Evolutionary conservation across 345 rosid genomes (phyloP).

Genomic region (Brassica nigra): DNA sequence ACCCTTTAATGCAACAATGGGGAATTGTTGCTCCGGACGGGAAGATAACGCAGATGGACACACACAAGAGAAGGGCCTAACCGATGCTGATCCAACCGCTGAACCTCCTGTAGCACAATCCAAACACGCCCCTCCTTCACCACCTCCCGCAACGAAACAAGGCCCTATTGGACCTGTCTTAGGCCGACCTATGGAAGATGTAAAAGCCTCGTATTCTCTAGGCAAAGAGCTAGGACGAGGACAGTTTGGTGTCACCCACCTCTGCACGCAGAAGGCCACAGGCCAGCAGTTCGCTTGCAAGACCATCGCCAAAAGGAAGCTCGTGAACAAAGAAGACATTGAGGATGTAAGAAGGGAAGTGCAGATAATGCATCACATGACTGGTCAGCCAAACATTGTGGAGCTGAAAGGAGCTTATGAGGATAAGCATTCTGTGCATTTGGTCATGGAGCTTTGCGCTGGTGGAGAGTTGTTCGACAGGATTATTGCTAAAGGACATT

Average conservation of each 20-base stretch:
- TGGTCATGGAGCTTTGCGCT: conserved; percentile 81
- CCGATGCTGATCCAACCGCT: conserved; percentile 19
- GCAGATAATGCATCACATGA: conserved; percentile 72
- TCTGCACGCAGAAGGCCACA: conserved; percentile 55
- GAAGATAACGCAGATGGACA: conserved; percentile 27
- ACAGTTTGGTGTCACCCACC: conserved; percentile 65
- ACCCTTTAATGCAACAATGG: conserved; percentile 47
- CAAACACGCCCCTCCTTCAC: conserved; percentile 44
- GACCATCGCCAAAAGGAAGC: conserved; percentile 65
- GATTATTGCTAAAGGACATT: conserved; percentile 69
- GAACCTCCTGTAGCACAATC: conserved; percentile 34
- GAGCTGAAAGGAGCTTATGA: conserved; percentile 76
- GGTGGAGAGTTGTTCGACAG: conserved; percentile 77
- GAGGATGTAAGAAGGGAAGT: conserved; percentile 73
- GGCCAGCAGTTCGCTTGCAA: conserved; percentile 71
- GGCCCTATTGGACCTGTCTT: conserved; percentile 53
- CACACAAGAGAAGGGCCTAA: conserved; percentile 19
- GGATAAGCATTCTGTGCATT: conserved; percentile 68
- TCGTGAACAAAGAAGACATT: conserved; percentile 62
- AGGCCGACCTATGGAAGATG: conserved; percentile 70
- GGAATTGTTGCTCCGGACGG: conserved; percentile 73
- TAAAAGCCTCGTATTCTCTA: conserved; percentile 50
- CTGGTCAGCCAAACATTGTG: conserved; percentile 67
- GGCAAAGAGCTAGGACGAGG: conserved; percentile 81
- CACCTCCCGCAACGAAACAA: conserved; percentile 41